A percentile compares a stretch with the other conserved stretches of the same genome.
Conservation (phyloP, 2,329 filamentous ascomycete genomes). For the Colletotrichum trifolii region DNA sequence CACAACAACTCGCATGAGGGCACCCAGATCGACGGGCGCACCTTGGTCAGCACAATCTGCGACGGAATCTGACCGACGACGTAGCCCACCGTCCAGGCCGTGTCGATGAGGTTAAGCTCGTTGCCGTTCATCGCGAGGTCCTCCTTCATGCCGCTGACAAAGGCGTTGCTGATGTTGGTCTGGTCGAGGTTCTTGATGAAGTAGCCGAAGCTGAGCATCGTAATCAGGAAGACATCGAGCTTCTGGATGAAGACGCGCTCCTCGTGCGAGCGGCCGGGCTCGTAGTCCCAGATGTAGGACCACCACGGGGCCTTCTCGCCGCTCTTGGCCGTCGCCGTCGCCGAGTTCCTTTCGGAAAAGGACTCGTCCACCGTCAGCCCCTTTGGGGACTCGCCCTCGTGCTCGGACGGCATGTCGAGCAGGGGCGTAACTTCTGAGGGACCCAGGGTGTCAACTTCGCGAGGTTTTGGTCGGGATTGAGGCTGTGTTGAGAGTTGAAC, state of each 20-base stretch:
- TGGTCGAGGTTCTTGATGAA: slow-evolving; percentile 43
- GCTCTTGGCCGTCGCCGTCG: background rate
- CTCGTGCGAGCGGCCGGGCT: slow-evolving; percentile 40
- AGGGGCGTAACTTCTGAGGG: slow-evolving; percentile 32
- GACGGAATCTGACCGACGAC: slow-evolving; percentile 43
- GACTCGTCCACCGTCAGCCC: slow-evolving; percentile 21
- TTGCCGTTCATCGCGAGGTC: slow-evolving; percentile 43
- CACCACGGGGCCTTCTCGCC: slow-evolving; percentile 45
- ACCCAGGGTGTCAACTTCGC: slow-evolving; percentile 4
- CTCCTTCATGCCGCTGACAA: slow-evolving; percentile 43
- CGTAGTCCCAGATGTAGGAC: slow-evolving; percentile 44
- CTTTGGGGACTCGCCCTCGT: slow-evolving; percentile 28
- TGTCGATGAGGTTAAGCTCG: slow-evolving; percentile 41
- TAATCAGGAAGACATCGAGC: slow-evolving; percentile 40
- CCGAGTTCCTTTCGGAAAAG: slow-evolving; percentile 5
- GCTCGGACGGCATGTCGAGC: slow-evolving; percentile 32
- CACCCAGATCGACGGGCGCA: slow-evolving; percentile 45
- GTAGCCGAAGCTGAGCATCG: slow-evolving; percentile 32
- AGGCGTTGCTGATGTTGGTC: slow-evolving; percentile 41
- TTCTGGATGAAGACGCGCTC: slow-evolving; percentile 43
- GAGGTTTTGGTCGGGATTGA: background rate
- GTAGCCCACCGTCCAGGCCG: slow-evolving; percentile 41
- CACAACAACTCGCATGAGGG: slow-evolving; percentile 42
- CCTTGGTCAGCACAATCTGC: slow-evolving; percentile 43
- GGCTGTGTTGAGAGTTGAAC: background rate